Evolutionary conservation across 805 yeast genomes (phyloP), one percentile per base, ranked within the genome.

Genomic region (Myxozyma neotropica): DNA sequence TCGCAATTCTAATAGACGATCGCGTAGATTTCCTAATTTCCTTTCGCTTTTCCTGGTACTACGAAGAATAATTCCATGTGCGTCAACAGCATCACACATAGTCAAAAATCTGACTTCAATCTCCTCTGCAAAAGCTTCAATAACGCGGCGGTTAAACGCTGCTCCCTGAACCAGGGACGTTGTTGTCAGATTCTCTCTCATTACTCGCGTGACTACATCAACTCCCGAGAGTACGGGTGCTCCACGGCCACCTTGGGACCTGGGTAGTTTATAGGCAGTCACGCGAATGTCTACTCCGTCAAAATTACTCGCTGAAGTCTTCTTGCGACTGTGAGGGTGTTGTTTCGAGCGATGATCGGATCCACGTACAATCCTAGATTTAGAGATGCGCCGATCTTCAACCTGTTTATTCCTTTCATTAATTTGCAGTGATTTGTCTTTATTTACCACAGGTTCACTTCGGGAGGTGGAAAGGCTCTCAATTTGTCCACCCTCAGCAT

Each of bases 61-160:
- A 4, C 53, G 57, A 31, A 23, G 21, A 17, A 59, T 23, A 4
- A 46, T 50, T 1, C 48, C 54, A n/a, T 60, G 38, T 8, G 63
- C 48, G n/a, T 60, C 52, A n/a, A 58, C 58, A 13, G 47, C 60
- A 40, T 63, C 67, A 38, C 58, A 51, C 49, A 63, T 36, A 19
- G 48, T 57, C 24, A 45, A 15, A 23, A 63, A 40, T 31, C 64
- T 58, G 3, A 39, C 31, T 21, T 58, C 61, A n/a, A 53, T 38
- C 51, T 58, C 67, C 33, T 53, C 67, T 7, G 53, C 54, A 17
- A 44, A 61, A 2, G 58, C 38, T 35, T 44, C 63, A n/a, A 61
- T 26, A 7, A 58, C 56, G 7, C 52, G 47, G 23, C 46, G 43
- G 21, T 38, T 35, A 21, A 56, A 44, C n/a, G 10, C 31, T 8